phyloP scores from a whole-genome alignment of 495 filamentous ascomycete species.

The Aspergillus indologenus region DNA sequence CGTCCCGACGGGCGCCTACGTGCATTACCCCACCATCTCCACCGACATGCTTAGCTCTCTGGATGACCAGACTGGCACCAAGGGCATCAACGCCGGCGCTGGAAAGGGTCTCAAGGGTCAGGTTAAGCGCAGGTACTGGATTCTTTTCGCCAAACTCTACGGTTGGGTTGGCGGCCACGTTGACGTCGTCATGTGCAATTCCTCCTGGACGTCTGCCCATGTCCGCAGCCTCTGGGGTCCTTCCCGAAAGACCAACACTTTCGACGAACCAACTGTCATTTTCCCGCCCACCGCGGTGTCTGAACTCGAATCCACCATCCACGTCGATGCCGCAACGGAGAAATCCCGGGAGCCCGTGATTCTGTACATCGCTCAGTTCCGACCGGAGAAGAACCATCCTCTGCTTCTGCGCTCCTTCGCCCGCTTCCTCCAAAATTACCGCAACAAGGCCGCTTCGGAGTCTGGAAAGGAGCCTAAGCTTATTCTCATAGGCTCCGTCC shows the following conservation, averaged over 20 bases:
- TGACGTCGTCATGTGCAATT: constrained; percentile 96
- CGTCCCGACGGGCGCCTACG: constrained; percentile 87
- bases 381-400: constrained; percentile 93
- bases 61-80: constrained; percentile 57
- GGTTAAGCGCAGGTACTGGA: constrained; percentile 80
- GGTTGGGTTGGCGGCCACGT: constrained; percentile 73
- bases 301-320: constrained; percentile 69
- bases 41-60: constrained; percentile 94
- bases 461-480: constrained; percentile 46
- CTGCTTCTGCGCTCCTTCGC: constrained; percentile 82
- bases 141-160: constrained; percentile 77
- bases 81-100: constrained; percentile 80
- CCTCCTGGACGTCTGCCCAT: constrained; percentile 86
- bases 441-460: constrained; percentile 28
- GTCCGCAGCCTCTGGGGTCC: constrained; percentile 77
- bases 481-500: constrained; percentile 82
- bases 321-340: constrained; percentile 65
- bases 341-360: constrained; percentile 61
- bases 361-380: constrained; percentile 94
- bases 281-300: constrained; percentile 90
- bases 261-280: constrained; percentile 57
- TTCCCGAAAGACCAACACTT: constrained; percentile 38
- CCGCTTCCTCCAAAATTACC: constrained; percentile 54
- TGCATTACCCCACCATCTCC: constrained; percentile 97
- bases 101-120: constrained; percentile 65